Evolutionary conservation across 1,284 basidiomycete genomes (phyloP), one percentile per base, ranked within the genome.

Genomic region (Trichosporon ovoides): DNA sequence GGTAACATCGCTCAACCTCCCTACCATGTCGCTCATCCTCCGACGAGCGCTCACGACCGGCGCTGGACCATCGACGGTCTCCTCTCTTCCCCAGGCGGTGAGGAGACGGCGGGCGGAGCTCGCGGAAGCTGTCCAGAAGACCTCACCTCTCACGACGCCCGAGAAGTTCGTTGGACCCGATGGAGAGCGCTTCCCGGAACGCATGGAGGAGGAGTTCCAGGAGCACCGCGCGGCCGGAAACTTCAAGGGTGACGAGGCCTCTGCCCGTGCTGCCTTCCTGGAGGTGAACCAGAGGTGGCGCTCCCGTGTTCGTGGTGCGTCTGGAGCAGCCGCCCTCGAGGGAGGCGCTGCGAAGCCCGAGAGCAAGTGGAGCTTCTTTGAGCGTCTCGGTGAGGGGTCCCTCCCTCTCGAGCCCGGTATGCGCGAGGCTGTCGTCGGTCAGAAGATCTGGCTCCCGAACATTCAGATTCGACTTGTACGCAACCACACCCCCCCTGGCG

Each of bases 381-480:
- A 35, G 35, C 52, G 59, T 22, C 55, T 59, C 33, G 60, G 55
- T n/a, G 52, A 53, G 19, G 49, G 43, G 16, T n/a, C 52, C 19
- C 57, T 50, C n/a, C 34, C 33, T 22, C 12, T 19, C 36, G 48
- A 34, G 38, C 43, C 49, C 7, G 40, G 31, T 24, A 55, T 54
- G 37, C 34, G 58, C 35, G 63, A 68, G 46, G 51, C 82, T 59
- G 82, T 91, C 51, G 81, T 90, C 55, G 93, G 90, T 50, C 84
- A 88, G 69, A 84, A 86, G 65, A 82, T 93, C 46, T 97, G 90
- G 78, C 84, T 97, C 43, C 94, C 93, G 48, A 96, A 96, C 76
- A 82, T 89, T 68, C 77, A 87, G 63, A 86, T 96, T 76, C 83
- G 85, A 57, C 81, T 97, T 56, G 85, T 95, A 48, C 85, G 89